Evolutionary conservation across 23 red algal species (phyloP).

Genomic region (Agarophyton chilense): DNA sequence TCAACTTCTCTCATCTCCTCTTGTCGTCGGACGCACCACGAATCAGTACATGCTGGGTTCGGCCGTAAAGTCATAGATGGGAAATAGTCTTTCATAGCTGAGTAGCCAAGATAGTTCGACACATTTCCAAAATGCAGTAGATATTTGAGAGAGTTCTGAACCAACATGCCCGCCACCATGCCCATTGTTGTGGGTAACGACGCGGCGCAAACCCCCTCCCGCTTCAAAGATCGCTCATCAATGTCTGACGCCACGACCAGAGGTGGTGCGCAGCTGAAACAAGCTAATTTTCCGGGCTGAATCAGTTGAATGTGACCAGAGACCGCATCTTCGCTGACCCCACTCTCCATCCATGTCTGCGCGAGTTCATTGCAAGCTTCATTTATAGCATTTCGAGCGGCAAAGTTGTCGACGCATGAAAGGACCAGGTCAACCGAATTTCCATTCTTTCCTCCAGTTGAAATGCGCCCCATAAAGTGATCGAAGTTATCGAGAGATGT

Average conservation of each 20-base stretch:
- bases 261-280: conserved; percentile 89
- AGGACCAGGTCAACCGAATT: conserved; percentile 81
- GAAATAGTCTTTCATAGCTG: conserved; percentile 77
- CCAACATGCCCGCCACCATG: conserved; percentile 85
- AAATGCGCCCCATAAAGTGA: conserved; percentile 49
- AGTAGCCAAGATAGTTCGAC: conserved; percentile 78
- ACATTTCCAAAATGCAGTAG: conserved; percentile 79
- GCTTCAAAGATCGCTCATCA: conserved; percentile 77
- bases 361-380: conserved; percentile 72
- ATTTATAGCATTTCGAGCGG: conserved; percentile 84
- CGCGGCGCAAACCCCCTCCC: conserved; percentile 91
- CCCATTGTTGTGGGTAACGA: conserved; percentile 96
- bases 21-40: conserved; percentile 67
- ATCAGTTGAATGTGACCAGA: conserved; percentile 94
- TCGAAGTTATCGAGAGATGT: conserved; percentile 73
- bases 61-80: conserved; percentile 65
- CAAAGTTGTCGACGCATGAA: conserved; percentile 92
- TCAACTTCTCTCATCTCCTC: conserved; percentile 7
- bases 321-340: conserved; percentile 91
- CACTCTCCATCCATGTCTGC: conserved; percentile 85
- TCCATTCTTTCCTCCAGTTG: background rate
- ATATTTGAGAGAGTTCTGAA: conserved; percentile 76
- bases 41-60: conserved; percentile 66
- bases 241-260: conserved; percentile 86
- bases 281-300: conserved; percentile 74